These are phyloP conservation scores for Elongisporangium anandrum DNA, from an alignment of 352 stramenopile genomes.

Conservation along the genomic window DNA sequence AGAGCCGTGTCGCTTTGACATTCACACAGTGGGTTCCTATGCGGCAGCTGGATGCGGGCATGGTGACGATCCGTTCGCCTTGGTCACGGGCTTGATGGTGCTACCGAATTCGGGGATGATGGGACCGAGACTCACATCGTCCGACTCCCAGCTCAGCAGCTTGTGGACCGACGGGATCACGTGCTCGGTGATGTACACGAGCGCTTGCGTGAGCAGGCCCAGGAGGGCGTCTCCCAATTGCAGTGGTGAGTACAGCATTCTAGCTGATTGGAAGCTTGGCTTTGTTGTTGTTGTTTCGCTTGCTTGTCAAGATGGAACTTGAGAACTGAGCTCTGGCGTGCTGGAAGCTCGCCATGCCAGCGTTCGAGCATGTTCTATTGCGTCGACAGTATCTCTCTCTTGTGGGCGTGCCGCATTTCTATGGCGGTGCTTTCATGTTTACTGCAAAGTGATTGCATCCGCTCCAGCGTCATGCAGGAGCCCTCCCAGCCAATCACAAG, in stretches of 20 bases:
- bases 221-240: constrained; percentile 34
- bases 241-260: constrained; percentile 26
- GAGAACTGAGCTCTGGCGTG: background rate
- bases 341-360: background rate
- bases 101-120: constrained; percentile 15
- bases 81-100: background rate
- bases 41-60: background rate
- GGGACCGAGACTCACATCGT: constrained; percentile 21
- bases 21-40: background rate
- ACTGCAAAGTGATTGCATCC: background rate
- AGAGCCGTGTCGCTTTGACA: background rate
- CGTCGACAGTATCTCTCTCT: no score
- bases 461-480: background rate
- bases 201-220: constrained; percentile 24
- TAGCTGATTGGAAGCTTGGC: background rate
- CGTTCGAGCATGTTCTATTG: background rate
- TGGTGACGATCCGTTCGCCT: background rate
- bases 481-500: background rate
- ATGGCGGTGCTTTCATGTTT: background rate
- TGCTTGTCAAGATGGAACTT: background rate
- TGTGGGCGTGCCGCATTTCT: background rate
- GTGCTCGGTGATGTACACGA: constrained; percentile 35
- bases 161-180: constrained; percentile 40
- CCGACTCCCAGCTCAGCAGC: constrained; percentile 39
- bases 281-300: constrained; percentile 4